Evolutionary conservation across 257 asterid species (phyloP).

Genomic region (Scutellaria galericulata): DNA sequence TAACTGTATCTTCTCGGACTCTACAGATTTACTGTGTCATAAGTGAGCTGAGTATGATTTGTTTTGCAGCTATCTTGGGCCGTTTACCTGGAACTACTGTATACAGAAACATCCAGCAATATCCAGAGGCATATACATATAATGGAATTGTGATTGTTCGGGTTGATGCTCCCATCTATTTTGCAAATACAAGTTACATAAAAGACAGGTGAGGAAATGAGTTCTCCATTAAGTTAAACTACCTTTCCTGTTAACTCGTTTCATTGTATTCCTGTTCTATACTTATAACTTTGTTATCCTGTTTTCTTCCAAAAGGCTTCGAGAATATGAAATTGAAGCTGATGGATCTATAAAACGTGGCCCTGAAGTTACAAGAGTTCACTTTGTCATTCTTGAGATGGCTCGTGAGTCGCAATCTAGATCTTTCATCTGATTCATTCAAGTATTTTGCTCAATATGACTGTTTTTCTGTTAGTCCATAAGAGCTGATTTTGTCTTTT

Average conservation of each 20-base stretch:
- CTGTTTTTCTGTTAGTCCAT: neutral
- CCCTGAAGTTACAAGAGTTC: slow-evolving; percentile 79
- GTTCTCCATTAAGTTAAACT: slow-evolving; percentile 21
- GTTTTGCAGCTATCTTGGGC: slow-evolving; percentile 83
- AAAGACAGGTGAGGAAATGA: slow-evolving; percentile 71
- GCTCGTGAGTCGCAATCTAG: slow-evolving; percentile 76
- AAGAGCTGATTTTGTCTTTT: slow-evolving; percentile 15
- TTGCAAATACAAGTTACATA: slow-evolving; percentile 92
- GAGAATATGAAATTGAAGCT: slow-evolving; percentile 78
- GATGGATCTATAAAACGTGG: slow-evolving; percentile 74
- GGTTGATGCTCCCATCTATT: slow-evolving; percentile 93
- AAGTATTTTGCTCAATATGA: neutral
- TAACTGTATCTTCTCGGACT: no score
- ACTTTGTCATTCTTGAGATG: slow-evolving; percentile 90
- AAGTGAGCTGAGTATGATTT: neutral
- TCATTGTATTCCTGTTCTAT: slow-evolving; percentile 12
- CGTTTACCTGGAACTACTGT: slow-evolving; percentile 98
- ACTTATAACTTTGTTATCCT: slow-evolving; percentile 15
- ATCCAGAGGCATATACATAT: slow-evolving; percentile 96
- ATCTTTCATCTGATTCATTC: slow-evolving; percentile 25
- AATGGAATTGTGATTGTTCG: slow-evolving; percentile 96
- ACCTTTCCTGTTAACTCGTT: slow-evolving; percentile 7
- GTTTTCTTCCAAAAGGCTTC: slow-evolving; percentile 61
- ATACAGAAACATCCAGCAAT: slow-evolving; percentile 86
- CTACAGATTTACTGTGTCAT: no score